Evolutionary conservation across 441 rosid species (phyloP).

Genomic region (Euphorbia schlechtendalii): DNA sequence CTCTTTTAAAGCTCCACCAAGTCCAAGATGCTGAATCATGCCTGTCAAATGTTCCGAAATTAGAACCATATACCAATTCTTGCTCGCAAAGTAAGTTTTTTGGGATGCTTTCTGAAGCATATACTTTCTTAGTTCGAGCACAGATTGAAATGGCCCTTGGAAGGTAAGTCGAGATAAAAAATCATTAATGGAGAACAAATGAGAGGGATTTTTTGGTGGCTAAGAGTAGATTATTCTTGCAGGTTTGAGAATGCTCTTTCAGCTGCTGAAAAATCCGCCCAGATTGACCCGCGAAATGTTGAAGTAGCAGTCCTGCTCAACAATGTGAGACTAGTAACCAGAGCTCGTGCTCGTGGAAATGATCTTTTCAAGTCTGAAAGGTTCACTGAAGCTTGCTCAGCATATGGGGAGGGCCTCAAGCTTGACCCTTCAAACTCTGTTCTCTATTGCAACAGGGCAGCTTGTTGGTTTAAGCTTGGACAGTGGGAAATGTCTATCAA

Average conservation of each 20-base stretch:
- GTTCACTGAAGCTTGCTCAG: slow-evolving; percentile 73
- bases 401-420: slow-evolving; percentile 85
- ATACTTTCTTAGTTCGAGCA: slow-evolving; percentile 50
- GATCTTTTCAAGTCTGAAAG: slow-evolving; percentile 83
- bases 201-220: slow-evolving; percentile 11
- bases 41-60: slow-evolving; percentile 39
- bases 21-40: slow-evolving; percentile 59
- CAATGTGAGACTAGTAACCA: slow-evolving; percentile 62
- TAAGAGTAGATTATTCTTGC: slow-evolving; percentile 46
- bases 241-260: slow-evolving; percentile 88
- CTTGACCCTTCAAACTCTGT: slow-evolving; percentile 69
- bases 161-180: slow-evolving; percentile 50
- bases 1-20: slow-evolving; percentile 62
- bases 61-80: slow-evolving; percentile 33
- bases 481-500: slow-evolving; percentile 71
- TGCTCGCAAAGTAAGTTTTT: slow-evolving; percentile 41
- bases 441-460: slow-evolving; percentile 70
- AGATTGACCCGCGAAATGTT: slow-evolving; percentile 62
- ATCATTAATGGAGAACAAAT: slow-evolving; percentile 7
- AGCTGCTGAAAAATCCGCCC: slow-evolving; percentile 74
- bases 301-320: slow-evolving; percentile 61
- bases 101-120: slow-evolving; percentile 78
- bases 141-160: slow-evolving; percentile 81
- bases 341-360: slow-evolving; percentile 83
- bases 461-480: slow-evolving; percentile 81